Evolutionary conservation across 2,329 filamentous ascomycete genomes (phyloP).

Genomic region (Fusarium brachygibbosum): DNA sequence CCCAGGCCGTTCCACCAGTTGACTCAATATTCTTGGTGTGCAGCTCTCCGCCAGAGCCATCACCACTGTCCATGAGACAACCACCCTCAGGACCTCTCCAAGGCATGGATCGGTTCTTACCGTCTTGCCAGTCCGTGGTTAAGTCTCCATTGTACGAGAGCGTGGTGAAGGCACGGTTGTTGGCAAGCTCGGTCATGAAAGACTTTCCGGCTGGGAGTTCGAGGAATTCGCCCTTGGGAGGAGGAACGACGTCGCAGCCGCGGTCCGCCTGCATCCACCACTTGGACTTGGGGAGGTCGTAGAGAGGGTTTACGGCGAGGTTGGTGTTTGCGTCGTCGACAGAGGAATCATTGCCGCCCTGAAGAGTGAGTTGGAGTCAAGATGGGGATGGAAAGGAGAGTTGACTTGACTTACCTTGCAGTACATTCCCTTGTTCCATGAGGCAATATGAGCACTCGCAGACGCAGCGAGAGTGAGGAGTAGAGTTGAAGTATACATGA

Average conservation of each 20-base stretch:
- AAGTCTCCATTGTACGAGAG: slow-evolving; percentile 58
- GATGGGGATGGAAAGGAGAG: too few species aligned
- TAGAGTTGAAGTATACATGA: slow-evolving; percentile 42
- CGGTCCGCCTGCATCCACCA: slow-evolving; percentile 67
- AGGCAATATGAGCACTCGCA: slow-evolving; percentile 46
- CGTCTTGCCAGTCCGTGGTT: slow-evolving; percentile 62
- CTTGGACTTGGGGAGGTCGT: slow-evolving; percentile 58
- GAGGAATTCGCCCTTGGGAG: slow-evolving; percentile 52
- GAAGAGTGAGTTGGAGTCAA: background rate
- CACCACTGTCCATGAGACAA: slow-evolving; percentile 48
- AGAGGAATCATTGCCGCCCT: slow-evolving; percentile 51
- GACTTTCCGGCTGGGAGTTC: slow-evolving; percentile 62
- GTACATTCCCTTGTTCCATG: slow-evolving; percentile 50
- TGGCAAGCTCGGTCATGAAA: slow-evolving; percentile 64
- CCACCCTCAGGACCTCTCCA: slow-evolving; percentile 56
- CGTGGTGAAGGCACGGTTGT: slow-evolving; percentile 63
- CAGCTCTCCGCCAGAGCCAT: slow-evolving; percentile 60
- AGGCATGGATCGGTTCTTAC: slow-evolving; percentile 59
- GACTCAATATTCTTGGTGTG: slow-evolving; percentile 60
- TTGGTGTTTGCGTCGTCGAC: slow-evolving; percentile 60
- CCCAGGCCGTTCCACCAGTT: slow-evolving; percentile 63
- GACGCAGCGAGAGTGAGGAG: slow-evolving; percentile 41
- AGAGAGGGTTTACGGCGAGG: slow-evolving; percentile 61
- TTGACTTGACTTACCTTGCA: slow-evolving; percentile 38
- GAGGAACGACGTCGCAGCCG: slow-evolving; percentile 59